Evolutionary conservation across 805 yeast genomes (phyloP).

Genomic region (Maudiozyma bulderi): DNA sequence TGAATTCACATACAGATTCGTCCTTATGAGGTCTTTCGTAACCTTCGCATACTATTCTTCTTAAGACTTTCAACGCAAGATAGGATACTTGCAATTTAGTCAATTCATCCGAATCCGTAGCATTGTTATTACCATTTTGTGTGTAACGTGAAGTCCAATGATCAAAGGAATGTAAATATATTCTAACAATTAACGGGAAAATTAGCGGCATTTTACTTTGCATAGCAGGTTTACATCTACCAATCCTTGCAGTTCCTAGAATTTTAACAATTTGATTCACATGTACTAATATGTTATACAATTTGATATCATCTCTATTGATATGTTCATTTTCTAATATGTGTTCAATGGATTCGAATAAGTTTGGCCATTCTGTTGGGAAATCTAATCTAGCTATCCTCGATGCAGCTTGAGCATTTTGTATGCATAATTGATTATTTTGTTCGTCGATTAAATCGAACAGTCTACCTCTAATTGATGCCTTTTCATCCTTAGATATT

Average conservation of each 20-base stretch:
- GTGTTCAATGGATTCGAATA: constrained; percentile 55
- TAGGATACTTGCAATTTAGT: constrained; percentile 67
- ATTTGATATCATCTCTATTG: constrained; percentile 39
- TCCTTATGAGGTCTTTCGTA: constrained; percentile 59
- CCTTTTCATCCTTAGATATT: constrained; percentile 59
- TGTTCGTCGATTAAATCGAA: constrained; percentile 57
- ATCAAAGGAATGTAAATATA: constrained; percentile 51
- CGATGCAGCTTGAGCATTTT: constrained; percentile 77
- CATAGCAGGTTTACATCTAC: constrained; percentile 70
- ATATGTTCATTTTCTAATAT: constrained; percentile 37
- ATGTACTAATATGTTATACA: constrained; percentile 56
- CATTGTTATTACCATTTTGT: constrained; percentile 22
- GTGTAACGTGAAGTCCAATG: constrained; percentile 41
- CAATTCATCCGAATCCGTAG: constrained; percentile 27
- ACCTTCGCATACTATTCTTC: constrained; percentile 71
- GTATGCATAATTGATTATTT: constrained; percentile 65
- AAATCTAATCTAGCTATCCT: constrained; percentile 75
- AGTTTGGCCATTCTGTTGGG: constrained; percentile 75
- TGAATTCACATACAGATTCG: constrained; percentile 45
- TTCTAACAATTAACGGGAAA: constrained; percentile 47
- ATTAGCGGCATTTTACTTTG: constrained; percentile 60
- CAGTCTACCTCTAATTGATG: constrained; percentile 46
- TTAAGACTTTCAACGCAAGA: constrained; percentile 59
- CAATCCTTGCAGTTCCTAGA: constrained; percentile 68
- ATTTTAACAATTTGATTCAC: constrained; percentile 72